Percentiles rank a stretch among this genome's conserved stretches.
These are phyloP conservation scores for Pulveroboletus sp. DNA, from an alignment of 768 basidiomycete genomes.

Conservation along the genomic window DNA sequence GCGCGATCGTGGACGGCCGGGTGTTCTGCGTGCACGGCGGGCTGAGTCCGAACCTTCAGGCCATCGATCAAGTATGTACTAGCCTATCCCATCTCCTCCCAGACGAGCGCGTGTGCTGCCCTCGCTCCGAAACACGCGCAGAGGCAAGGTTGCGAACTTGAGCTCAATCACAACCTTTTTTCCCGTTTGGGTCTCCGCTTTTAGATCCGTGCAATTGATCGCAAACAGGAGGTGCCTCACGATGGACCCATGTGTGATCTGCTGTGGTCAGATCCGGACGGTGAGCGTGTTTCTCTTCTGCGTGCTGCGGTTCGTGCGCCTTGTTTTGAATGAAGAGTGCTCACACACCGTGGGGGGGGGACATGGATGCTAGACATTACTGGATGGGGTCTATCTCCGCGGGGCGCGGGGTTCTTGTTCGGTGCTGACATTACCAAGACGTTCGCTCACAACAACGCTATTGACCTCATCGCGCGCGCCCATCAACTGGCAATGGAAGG, in stretches of 20 bases:
- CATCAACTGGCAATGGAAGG: conserved; percentile 99
- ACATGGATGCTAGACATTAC: conserved; percentile 56
- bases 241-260: conserved; percentile 99
- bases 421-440: conserved; percentile 86
- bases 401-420: conserved; percentile 94
- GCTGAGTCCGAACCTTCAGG: conserved; percentile 81
- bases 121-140: conserved; percentile 15
- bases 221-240: conserved; percentile 97
- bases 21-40: conserved; percentile 99
- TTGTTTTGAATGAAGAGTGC: neutral
- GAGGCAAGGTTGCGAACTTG: neutral
- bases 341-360: conserved; percentile 12
- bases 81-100: conserved; percentile 2
- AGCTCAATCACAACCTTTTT: conserved; percentile 23
- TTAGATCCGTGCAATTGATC: conserved; percentile 90
- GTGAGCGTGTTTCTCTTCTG: conserved; percentile 36
- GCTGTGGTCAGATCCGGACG: conserved; percentile 99
- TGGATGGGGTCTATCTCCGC: conserved; percentile 96
- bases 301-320: neutral
- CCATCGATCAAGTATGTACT: conserved; percentile 77
- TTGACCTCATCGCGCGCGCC: conserved; percentile 93
- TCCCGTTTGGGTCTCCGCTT: conserved; percentile 8
- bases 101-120: neutral
- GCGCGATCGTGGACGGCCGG: conserved; percentile 93
- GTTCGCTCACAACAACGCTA: conserved; percentile 87